Percentiles rank a stretch among this genome's conserved stretches.
phyloP scores from a whole-genome alignment of 202 grass and related monocot species.

The Schoenoplectus tabernaemontani region DNA sequence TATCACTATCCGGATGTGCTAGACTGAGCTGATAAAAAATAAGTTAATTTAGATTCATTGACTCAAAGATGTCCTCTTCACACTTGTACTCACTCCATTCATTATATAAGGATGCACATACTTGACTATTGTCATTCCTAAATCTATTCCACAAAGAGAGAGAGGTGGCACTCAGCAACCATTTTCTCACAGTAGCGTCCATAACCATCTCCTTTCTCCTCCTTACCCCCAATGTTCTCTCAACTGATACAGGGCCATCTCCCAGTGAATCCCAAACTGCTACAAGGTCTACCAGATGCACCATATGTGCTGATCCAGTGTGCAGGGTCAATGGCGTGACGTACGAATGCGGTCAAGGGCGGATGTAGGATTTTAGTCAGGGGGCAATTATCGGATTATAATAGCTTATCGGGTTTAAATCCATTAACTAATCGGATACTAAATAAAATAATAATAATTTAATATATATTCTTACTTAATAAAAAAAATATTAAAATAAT shows the following conservation, averaged over 20 bases:
- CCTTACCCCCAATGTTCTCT: background rate
- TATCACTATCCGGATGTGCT: too few species aligned
- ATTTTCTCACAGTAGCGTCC: background rate
- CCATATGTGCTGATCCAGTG: conserved; percentile 17
- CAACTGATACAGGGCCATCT: background rate
- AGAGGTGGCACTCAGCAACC: conserved; percentile 3
- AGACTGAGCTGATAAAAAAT: background rate
- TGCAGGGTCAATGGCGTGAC: conserved; percentile 23
- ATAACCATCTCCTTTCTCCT: conserved; percentile 5
- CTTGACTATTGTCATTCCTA: background rate
- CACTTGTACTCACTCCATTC: background rate
- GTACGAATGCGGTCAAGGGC: conserved; percentile 1
- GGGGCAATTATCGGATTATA: too few species aligned
- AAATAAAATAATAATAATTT: too few species aligned
- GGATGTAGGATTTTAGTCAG: too few species aligned
- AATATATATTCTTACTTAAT: too few species aligned
- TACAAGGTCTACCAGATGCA: background rate
- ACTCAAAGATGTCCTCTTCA: background rate
- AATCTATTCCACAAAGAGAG: background rate
- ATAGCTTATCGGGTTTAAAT: too few species aligned
- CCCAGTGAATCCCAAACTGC: background rate
- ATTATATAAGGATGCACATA: background rate
- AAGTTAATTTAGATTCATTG: background rate
- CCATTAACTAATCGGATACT: too few species aligned
- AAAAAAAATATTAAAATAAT: too few species aligned